Percentiles rank a stretch among this genome's conserved stretches.
Evolutionary conservation across 2,329 filamentous ascomycete species (phyloP).

Genomic region (Sporothrix brunneoviolacea): DNA sequence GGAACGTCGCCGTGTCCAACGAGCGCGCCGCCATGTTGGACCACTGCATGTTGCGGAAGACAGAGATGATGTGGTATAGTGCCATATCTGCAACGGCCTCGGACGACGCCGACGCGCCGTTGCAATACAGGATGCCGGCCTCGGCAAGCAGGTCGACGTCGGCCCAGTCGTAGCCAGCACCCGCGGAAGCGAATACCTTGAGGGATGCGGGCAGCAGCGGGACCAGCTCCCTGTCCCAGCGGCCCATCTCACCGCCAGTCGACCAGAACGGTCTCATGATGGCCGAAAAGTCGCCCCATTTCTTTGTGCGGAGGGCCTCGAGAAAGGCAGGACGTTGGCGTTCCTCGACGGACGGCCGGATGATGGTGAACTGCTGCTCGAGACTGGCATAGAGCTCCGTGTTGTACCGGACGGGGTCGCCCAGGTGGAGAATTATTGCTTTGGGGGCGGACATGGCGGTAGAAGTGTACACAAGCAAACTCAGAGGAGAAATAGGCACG

Average conservation of each 20-base stretch:
- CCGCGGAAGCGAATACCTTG: constrained; percentile 57
- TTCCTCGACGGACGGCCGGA: constrained; percentile 38
- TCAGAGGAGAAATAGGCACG: too few relatives aligned
- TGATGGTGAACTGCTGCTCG: constrained; percentile 38
- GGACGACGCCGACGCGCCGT: constrained; percentile 61
- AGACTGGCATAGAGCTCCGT: constrained; percentile 39
- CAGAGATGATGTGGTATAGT: constrained; percentile 60
- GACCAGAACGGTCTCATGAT: constrained; percentile 22
- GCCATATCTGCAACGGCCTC: constrained; percentile 69
- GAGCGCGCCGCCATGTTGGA: constrained; percentile 47
- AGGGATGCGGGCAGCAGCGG: constrained; percentile 48
- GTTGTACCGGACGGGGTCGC: constrained; percentile 53
- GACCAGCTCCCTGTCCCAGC: constrained; percentile 22
- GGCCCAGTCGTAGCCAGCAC: constrained; percentile 62
- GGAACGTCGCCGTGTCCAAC: constrained; percentile 28
- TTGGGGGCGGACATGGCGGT: constrained; percentile 8
- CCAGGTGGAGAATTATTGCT: constrained; percentile 60
- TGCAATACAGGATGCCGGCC: constrained; percentile 62
- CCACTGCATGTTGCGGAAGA: constrained; percentile 63
- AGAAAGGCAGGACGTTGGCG: constrained; percentile 44
- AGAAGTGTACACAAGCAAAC: too few relatives aligned
- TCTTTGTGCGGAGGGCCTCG: constrained; percentile 40
- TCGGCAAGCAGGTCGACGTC: constrained; percentile 55
- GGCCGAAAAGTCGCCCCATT: constrained; percentile 51
- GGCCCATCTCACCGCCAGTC: constrained; percentile 22